A percentile compares a stretch with the other conserved stretches of the same genome.
Conservation (phyloP, 2,329 filamentous ascomycete genomes). For the Colletotrichum chrysophilum region DNA sequence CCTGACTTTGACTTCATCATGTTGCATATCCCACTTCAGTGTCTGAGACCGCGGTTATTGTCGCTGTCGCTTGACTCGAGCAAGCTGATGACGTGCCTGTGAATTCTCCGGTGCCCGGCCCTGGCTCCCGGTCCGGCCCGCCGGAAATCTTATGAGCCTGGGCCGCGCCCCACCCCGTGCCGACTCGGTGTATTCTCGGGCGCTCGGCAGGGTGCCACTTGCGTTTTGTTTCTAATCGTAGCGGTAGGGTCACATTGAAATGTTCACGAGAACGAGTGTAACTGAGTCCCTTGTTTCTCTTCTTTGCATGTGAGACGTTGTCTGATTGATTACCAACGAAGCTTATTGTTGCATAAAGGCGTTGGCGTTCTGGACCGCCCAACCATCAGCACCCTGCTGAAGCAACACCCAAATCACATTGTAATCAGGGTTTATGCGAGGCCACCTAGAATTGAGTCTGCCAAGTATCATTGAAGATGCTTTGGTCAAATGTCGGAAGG, state of each 20-base stretch:
- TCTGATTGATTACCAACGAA: neutral
- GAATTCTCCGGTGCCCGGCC: neutral
- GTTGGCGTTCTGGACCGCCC: too few species aligned
- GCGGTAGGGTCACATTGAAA: neutral
- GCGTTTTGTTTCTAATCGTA: neutral
- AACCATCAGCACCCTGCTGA: neutral
- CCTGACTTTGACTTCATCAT: neutral
- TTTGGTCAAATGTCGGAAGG: neutral
- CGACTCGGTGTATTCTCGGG: neutral
- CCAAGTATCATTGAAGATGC: rapidly evolving
- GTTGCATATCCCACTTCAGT: neutral
- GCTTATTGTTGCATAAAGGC: neutral
- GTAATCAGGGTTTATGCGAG: neutral
- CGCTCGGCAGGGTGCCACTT: neutral
- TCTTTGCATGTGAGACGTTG: neutral
- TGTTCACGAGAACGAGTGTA: neutral
- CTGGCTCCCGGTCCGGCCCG: neutral
- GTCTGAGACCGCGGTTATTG: neutral
- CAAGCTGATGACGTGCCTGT: neutral
- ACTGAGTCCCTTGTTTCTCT: neutral
- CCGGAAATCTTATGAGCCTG: neutral
- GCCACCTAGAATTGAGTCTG: neutral
- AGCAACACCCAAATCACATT: neutral
- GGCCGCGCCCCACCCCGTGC: neutral
- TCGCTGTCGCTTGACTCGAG: neutral